Evolutionary conservation across 1,284 basidiomycete species (phyloP), one percentile per base, ranked within the genome.

Genomic region (Ustilago tritici): DNA sequence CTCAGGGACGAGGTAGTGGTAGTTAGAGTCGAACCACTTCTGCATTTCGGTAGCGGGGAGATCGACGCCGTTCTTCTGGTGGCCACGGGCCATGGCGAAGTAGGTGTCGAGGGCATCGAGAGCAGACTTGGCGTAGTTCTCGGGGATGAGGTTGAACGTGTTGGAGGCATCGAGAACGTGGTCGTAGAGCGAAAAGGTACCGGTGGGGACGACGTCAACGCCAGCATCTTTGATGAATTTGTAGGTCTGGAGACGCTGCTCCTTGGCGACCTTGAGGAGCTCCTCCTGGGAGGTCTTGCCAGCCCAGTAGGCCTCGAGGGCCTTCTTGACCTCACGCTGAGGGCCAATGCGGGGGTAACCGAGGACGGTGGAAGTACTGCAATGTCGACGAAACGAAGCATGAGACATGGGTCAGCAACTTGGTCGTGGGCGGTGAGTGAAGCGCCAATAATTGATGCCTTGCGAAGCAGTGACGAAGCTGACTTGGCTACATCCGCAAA

Each of bases 1-100:
- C 89, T 99, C 97, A 73, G 95, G 96, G 77, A 98, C 96, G 88
- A 99, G 95, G 87, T 93, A 96, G 90, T 99, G 97, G 90, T 99
- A 99, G 92, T 99, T 99, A 66, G 95, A 98, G 89, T 99, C 96
- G 88, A 98, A 99, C 94, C 95, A 98, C 89, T 97, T 98, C 91
- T 97, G 97, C 96, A 98, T 99, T 90, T 98, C 96, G 82, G 91
- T 95, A 62, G 96, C 96, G 61, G 95, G 95, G 76, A 98, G 94
- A 89, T 99, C 97, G 83, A 99, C 95, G 75, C 91, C 92, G 74
- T 92, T 88, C 87, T 88, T 90, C 89, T 99, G 97, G 86, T 95
- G 94, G 75, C 97, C 97, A 89, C 97, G 97, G 76, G 95, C 97
- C 93, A 99, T 95, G 84, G 97, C 85, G 57, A 86, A 86, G 89